phyloP scores from a whole-genome alignment of 495 filamentous ascomycete species.

The Trichoderma asperelloides region DNA sequence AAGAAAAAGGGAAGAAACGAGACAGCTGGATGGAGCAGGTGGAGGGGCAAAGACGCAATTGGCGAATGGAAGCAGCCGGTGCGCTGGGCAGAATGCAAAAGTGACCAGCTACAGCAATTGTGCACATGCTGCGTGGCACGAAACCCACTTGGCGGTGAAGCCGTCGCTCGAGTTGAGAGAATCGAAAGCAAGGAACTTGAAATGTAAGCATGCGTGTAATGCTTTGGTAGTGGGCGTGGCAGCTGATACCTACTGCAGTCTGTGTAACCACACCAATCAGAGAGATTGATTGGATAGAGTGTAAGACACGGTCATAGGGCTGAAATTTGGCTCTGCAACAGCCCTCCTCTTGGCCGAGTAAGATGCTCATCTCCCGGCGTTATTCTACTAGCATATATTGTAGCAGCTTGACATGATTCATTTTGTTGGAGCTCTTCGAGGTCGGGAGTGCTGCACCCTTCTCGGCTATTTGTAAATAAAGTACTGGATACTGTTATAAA shows the following conservation, averaged over 20 bases:
- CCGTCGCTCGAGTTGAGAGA: background rate
- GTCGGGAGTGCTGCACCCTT: too few species aligned
- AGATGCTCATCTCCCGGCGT: too few species aligned
- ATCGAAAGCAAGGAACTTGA: too few species aligned
- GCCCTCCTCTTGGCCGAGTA: too few species aligned
- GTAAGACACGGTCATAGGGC: background rate
- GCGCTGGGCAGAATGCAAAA: background rate
- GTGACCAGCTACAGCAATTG: background rate
- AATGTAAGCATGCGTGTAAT: too few species aligned
- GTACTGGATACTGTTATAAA: too few species aligned
- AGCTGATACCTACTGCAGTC: background rate
- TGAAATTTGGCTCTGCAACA: background rate
- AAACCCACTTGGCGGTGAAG: background rate
- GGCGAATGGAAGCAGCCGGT: background rate
- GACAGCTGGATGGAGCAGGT: background rate
- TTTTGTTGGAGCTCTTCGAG: too few species aligned
- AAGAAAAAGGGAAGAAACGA: background rate
- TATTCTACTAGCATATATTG: too few species aligned
- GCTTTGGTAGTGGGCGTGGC: background rate
- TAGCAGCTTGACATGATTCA: too few species aligned
- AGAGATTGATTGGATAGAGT: background rate
- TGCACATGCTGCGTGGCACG: background rate
- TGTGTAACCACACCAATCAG: background rate
- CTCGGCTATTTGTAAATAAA: too few species aligned
- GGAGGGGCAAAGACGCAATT: background rate